phyloP scores from a whole-genome alignment of 345 rosid species.

The Eucalyptus tenuipes region DNA sequence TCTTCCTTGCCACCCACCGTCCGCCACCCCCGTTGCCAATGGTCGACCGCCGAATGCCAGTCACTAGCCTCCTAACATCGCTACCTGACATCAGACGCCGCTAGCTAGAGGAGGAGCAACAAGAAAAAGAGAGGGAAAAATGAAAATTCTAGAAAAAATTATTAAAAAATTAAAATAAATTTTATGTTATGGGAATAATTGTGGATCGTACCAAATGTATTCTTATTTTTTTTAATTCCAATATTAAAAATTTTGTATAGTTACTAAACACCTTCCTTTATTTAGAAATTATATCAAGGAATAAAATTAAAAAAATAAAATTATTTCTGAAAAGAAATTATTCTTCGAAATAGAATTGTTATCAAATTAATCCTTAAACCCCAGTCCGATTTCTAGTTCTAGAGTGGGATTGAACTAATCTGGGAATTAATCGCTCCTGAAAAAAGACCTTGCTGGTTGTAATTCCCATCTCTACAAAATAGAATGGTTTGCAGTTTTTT shows the following conservation, averaged over 20 bases:
- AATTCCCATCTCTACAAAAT: not conserved
- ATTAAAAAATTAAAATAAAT: no score
- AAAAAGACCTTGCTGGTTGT: not conserved
- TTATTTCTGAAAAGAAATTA: accelerated
- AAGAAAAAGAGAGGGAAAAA: no score
- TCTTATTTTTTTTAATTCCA: no score
- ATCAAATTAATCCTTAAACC: accelerated
- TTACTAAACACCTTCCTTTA: accelerated
- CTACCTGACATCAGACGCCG: accelerated
- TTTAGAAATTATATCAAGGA: accelerated
- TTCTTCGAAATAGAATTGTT: accelerated
- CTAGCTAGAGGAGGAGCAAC: accelerated
- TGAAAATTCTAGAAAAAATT: no score
- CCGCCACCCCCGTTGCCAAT: accelerated
- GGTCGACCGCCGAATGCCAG: no score
- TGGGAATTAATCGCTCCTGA: accelerated
- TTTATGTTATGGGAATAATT: accelerated
- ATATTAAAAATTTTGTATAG: no score
- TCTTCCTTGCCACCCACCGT: accelerated
- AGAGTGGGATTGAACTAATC: not conserved
- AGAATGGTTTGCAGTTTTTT: not conserved
- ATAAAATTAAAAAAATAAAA: accelerated
- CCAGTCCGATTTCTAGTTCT: accelerated
- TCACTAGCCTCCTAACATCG: accelerated
- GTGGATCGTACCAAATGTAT: accelerated